Percentiles rank a stretch among this genome's conserved stretches.
Conservation (phyloP, 257 asterid genomes). For the Lycium barbarum region DNA sequence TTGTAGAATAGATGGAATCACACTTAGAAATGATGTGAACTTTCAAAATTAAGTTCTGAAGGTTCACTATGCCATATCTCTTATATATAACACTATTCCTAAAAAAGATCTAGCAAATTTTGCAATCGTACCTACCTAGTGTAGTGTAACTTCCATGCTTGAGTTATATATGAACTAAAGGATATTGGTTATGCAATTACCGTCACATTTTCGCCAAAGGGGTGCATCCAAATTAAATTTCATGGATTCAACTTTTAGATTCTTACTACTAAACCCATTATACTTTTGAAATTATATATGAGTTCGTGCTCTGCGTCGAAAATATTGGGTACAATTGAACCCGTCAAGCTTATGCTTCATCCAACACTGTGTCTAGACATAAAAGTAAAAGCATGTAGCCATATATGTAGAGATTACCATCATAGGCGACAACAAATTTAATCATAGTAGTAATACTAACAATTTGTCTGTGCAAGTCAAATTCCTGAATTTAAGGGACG, state of each 20-base stretch:
- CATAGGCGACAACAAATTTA: too few species aligned
- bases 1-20: too few species aligned
- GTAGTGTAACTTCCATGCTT: not conserved
- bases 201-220: not conserved
- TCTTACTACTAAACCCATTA: not conserved
- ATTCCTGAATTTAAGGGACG: too few species aligned
- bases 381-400: too few species aligned
- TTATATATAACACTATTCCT: not conserved
- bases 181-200: not conserved
- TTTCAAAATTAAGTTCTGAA: too few species aligned
- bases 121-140: not conserved
- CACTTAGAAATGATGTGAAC: too few species aligned
- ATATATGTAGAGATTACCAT: too few species aligned
- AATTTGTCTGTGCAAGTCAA: not conserved
- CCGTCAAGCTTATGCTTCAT: too few species aligned
- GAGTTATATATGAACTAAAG: too few species aligned
- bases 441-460: not conserved
- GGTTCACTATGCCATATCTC: not conserved
- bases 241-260: not conserved
- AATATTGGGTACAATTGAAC: too few species aligned
- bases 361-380: too few species aligned
- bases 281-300: not conserved
- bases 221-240: not conserved
- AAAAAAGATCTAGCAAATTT: not conserved
- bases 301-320: too few species aligned